Conservation (phyloP, 2,329 filamentous ascomycete species). For the Amauroascus verrucosus region DNA sequence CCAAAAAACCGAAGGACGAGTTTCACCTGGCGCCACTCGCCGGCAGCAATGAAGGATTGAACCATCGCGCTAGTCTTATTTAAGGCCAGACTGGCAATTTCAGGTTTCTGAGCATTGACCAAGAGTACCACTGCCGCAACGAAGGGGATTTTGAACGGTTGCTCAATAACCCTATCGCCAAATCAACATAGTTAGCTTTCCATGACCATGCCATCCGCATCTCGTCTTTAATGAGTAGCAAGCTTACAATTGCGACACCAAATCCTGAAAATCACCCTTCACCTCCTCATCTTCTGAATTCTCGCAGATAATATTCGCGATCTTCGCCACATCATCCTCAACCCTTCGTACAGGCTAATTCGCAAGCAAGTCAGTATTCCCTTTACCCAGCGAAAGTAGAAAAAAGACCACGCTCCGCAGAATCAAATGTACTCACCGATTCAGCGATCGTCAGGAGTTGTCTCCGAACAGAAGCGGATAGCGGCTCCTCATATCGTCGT, state of each 20-base stretch:
- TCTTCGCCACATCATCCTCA: slow-evolving; percentile 64
- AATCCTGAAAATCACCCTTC: slow-evolving; percentile 59
- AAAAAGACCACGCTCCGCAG: background rate
- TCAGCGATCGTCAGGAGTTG: slow-evolving; percentile 74
- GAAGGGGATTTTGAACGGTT: slow-evolving; percentile 96
- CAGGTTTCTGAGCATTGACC: slow-evolving; percentile 65
- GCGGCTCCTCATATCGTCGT: slow-evolving; percentile 62
- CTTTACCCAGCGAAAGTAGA: background rate
- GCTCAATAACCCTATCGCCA: slow-evolving; percentile 56
- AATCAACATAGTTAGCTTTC: slow-evolving; percentile 14
- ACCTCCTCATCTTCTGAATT: slow-evolving; percentile 79
- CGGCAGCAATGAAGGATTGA: slow-evolving; percentile 58
- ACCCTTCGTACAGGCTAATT: slow-evolving; percentile 56
- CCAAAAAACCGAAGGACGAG: slow-evolving; percentile 78
- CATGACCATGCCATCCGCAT: background rate
- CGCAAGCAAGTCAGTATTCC: background rate
- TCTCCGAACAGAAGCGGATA: slow-evolving; percentile 61
- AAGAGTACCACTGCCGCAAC: slow-evolving; percentile 73
- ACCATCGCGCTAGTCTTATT: slow-evolving; percentile 49
- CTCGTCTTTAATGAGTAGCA: background rate
- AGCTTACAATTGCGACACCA: slow-evolving; percentile 62
- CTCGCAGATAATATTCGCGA: slow-evolving; percentile 67
- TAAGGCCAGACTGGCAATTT: slow-evolving; percentile 63
- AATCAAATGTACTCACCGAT: slow-evolving; percentile 40
- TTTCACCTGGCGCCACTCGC: slow-evolving; percentile 86